Percentiles rank a stretch among this genome's conserved stretches.
These are phyloP conservation scores for Leccinum huronense DNA, from an alignment of 1,284 basidiomycete genomes.

Conservation along the genomic window DNA sequence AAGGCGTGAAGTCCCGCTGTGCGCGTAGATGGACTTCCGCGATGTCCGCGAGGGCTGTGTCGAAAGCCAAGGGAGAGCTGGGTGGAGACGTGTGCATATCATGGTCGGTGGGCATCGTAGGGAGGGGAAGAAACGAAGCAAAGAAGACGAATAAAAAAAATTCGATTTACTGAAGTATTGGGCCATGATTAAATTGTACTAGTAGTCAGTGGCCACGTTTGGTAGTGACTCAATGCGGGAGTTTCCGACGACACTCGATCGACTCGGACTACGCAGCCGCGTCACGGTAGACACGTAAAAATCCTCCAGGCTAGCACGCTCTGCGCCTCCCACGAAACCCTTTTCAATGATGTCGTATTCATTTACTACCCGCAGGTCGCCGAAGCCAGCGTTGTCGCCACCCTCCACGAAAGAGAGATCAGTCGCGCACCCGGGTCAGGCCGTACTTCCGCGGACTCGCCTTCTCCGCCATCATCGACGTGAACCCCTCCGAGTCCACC, in stretches of 20 bases:
- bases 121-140: background rate
- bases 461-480: too few species aligned
- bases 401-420: background rate
- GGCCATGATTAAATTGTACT: too few species aligned
- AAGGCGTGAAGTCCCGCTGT: background rate
- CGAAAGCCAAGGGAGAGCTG: background rate
- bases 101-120: background rate
- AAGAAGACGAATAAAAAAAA: background rate
- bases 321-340: conserved; percentile 21
- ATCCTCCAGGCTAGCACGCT: conserved; percentile 8
- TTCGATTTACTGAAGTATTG: too few species aligned
- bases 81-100: background rate
- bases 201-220: too few species aligned
- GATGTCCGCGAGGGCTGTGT: background rate
- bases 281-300: conserved; percentile 19
- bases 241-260: conserved; percentile 42
- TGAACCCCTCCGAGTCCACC: too few species aligned
- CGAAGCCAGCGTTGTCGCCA: conserved; percentile 13
- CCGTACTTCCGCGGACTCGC: too few species aligned
- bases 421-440: too few species aligned
- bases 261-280: conserved; percentile 38
- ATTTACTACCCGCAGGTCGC: conserved; percentile 12
- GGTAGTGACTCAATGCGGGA: too few species aligned
- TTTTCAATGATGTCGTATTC: conserved; percentile 16
- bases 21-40: background rate